Conservation (phyloP, 2,329 filamentous ascomycete genomes). For the Lecanicillium sp. region DNA sequence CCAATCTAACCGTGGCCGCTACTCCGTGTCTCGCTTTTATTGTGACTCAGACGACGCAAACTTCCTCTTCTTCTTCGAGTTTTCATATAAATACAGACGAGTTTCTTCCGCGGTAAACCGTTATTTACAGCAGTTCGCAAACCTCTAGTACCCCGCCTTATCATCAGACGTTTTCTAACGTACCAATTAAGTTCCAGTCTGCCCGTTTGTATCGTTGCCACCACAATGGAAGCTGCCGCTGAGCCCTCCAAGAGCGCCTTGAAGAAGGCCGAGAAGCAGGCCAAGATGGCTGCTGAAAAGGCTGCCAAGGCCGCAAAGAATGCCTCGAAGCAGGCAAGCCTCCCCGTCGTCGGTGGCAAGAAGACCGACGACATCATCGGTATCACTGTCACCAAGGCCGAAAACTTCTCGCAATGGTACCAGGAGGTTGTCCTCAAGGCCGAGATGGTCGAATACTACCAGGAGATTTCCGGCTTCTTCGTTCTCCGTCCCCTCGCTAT, state of each 20-base stretch:
- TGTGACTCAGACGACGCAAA: slow-evolving; percentile 10
- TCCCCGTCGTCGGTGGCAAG: slow-evolving; percentile 52
- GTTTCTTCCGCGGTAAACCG: not conserved
- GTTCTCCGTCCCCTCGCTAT: slow-evolving; percentile 71
- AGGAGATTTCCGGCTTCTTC: slow-evolving; percentile 92
- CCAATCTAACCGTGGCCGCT: slow-evolving; percentile 5
- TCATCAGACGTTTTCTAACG: slow-evolving; percentile 1
- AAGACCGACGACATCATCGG: slow-evolving; percentile 69
- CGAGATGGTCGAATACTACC: slow-evolving; percentile 95
- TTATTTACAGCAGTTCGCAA: not conserved
- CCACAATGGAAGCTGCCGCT: slow-evolving; percentile 28
- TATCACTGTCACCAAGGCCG: slow-evolving; percentile 77
- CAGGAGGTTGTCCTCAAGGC: slow-evolving; percentile 96
- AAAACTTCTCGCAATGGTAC: slow-evolving; percentile 93
- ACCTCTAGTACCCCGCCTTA: slow-evolving; percentile 4
- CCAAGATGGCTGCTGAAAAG: slow-evolving; percentile 55
- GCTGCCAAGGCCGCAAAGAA: slow-evolving; percentile 57
- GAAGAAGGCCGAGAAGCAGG: slow-evolving; percentile 62
- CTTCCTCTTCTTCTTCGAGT: not conserved
- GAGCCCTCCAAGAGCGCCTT: slow-evolving; percentile 54
- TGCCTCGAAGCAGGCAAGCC: slow-evolving; percentile 26
- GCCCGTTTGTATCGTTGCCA: slow-evolving; percentile 7
- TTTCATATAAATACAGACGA: slow-evolving; percentile 2
- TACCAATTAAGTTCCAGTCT: slow-evolving; percentile 2
- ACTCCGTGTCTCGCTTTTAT: slow-evolving; percentile 8